Conservation (phyloP, 305 asterid species). For the Fraxinus platypoda region DNA sequence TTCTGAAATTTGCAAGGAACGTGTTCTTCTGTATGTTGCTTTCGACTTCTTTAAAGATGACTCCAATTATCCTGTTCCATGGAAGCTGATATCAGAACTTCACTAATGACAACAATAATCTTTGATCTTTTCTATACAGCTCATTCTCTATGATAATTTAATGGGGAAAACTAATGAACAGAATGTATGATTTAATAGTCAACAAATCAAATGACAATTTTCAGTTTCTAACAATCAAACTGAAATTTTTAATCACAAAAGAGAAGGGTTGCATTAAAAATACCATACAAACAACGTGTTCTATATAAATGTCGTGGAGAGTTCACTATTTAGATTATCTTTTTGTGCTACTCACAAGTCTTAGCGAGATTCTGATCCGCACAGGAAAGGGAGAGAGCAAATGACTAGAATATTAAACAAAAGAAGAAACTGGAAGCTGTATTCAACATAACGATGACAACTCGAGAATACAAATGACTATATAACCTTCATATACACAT, state of each 20-base stretch:
- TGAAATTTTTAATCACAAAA: not conserved
- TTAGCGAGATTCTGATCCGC: slow-evolving; percentile 8
- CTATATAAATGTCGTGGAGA: slow-evolving; percentile 1
- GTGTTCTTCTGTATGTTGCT: slow-evolving; percentile 64
- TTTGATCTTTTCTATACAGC: not conserved
- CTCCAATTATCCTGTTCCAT: slow-evolving; percentile 69
- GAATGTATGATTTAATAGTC: slow-evolving; percentile 1
- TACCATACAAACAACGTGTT: not conserved
- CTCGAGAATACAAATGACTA: not conserved
- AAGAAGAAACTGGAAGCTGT: slow-evolving; percentile 1
- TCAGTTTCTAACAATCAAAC: not conserved
- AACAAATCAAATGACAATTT: slow-evolving; percentile 8
- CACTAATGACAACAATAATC: slow-evolving; percentile 10
- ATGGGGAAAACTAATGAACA: slow-evolving; percentile 1
- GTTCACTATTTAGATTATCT: not conserved
- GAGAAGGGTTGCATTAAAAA: not conserved
- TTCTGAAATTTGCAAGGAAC: slow-evolving; percentile 76
- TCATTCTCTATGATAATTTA: slow-evolving; percentile 15
- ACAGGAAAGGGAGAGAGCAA: not conserved
- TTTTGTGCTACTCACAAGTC: not conserved
- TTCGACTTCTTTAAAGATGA: slow-evolving; percentile 83
- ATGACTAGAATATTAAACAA: slow-evolving; percentile 1
- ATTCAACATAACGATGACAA: not conserved
- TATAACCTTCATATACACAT: not conserved
- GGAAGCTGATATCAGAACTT: slow-evolving; percentile 31